These are phyloP conservation scores for Hypomyces rosellus DNA, from an alignment of 2,329 filamentous ascomycete species.

Conservation along the genomic window DNA sequence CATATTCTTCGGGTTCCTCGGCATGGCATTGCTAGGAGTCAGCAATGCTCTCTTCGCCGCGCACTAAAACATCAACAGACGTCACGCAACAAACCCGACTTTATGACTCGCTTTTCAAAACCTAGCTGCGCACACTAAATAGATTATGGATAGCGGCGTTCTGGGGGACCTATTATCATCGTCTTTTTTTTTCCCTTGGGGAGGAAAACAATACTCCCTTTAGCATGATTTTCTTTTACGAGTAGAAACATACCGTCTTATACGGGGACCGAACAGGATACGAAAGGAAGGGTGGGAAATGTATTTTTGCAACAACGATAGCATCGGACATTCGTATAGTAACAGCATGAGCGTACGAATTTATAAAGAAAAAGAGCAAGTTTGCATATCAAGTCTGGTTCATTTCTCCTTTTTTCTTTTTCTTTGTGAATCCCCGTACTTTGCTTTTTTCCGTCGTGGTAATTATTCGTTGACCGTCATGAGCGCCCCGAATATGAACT, in stretches of 20 bases:
- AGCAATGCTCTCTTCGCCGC: conserved; percentile 75
- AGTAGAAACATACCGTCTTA: no score
- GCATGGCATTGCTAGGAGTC: conserved; percentile 81
- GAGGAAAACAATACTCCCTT: not conserved
- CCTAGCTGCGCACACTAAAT: not conserved
- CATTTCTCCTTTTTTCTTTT: no score
- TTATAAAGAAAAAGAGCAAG: no score
- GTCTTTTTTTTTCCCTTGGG: not conserved
- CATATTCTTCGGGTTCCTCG: conserved; percentile 72
- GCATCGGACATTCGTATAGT: no score
- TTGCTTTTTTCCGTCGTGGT: not conserved
- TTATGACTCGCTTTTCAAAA: no score
- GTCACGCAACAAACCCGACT: no score
- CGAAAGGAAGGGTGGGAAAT: no score
- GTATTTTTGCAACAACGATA: no score
- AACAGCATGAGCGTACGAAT: no score
- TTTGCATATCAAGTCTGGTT: no score
- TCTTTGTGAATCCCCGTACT: not conserved
- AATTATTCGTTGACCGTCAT: not conserved
- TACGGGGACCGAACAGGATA: no score
- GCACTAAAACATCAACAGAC: conserved; percentile 22
- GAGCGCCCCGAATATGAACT: not conserved
- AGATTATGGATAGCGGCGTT: conserved; percentile 15
- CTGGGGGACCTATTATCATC: conserved; percentile 18
- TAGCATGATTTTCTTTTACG: no score